Base-by-base conservation (phyloP, 495 filamentous ascomycete genomes). In the Barbatosphaeria neglecta region DNA sequence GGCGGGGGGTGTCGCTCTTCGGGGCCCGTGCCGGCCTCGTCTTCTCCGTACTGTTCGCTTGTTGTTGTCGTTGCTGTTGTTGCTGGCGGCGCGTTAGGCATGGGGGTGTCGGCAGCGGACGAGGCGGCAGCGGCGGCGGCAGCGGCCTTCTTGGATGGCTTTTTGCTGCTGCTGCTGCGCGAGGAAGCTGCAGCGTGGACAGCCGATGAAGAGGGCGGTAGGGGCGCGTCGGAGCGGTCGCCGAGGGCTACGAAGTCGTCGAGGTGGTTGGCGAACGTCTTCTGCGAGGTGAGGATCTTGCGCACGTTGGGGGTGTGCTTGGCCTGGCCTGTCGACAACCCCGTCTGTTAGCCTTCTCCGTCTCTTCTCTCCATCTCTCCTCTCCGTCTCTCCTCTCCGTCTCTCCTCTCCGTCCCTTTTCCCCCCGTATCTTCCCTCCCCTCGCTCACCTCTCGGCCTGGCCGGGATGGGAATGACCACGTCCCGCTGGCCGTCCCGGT, bases 231-330 rank as follows among this genome's bases (percentile, higher is more conserved):
- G 25, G 69, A 62, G 40, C 67, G 66, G 1, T 75, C 69, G 35
- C 81, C 59, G 18, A 83, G 68, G 7, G 89, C 89, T 53, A 87
- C 80, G 66, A 87, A 89, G 63, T 96, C 90, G 47, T 86, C 84
- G 27, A 96, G 76, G 57, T 96, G 84, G 63, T 96, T 93, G 35
- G 80, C 76, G 54, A 95, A 95, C 0, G 86, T 89, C 69, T 95
- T 95, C 62, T 93, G 85, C 2, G 83, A 89, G 53, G 81, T 78
- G n/a, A 95, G 70, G 52, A 96, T 92, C 57, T 85, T 84, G 52
- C 87, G 84, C n/a, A 92, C 86, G 57, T 82, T 85, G 3, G 83
- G 71, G 16, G 88, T 88, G 46, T 76, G 73, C 62, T 89, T 87
- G 45, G 13, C 13, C 31, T 35, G 11, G 31, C 31, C 13, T n/a